Evolutionary conservation across 345 rosid species (phyloP).

Genomic region (Luvunga scandens): DNA sequence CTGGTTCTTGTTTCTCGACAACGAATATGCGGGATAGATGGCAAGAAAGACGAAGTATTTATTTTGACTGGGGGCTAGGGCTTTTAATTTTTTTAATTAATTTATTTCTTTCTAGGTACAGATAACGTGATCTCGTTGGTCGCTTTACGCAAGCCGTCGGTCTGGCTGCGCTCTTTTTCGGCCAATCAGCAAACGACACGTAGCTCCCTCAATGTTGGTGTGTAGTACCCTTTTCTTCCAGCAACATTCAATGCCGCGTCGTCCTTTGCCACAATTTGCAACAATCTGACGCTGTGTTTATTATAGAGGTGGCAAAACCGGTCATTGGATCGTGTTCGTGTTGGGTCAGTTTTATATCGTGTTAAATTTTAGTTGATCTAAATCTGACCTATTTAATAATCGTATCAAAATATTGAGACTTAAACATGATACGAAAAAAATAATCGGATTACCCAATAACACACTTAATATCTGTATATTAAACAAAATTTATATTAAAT

Average conservation of each 20-base stretch:
- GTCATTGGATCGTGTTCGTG: too few relatives aligned
- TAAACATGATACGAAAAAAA: too few relatives aligned
- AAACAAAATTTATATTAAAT: too few relatives aligned
- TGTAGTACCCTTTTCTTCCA: accelerated
- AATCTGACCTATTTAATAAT: too few relatives aligned
- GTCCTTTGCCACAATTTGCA: too few relatives aligned
- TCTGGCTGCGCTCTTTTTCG: neutral
- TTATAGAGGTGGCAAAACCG: too few relatives aligned
- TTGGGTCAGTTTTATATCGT: too few relatives aligned
- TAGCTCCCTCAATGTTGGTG: neutral
- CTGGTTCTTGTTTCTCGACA: neutral
- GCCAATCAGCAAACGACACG: neutral
- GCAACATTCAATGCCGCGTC: neutral
- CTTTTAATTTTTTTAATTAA: neutral
- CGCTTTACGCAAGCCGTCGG: neutral
- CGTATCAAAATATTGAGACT: too few relatives aligned
- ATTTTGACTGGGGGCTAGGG: neutral
- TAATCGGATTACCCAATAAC: too few relatives aligned
- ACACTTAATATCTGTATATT: too few relatives aligned
- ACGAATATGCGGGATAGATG: slow-evolving; percentile 7
- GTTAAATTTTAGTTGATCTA: too few relatives aligned
- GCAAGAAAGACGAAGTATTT: neutral
- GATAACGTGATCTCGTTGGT: slow-evolving; percentile 8
- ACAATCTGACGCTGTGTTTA: too few relatives aligned
- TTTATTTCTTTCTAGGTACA: neutral